Evolutionary conservation across 306 rosid species (phyloP).

Genomic region (Vachellia collinsii): DNA sequence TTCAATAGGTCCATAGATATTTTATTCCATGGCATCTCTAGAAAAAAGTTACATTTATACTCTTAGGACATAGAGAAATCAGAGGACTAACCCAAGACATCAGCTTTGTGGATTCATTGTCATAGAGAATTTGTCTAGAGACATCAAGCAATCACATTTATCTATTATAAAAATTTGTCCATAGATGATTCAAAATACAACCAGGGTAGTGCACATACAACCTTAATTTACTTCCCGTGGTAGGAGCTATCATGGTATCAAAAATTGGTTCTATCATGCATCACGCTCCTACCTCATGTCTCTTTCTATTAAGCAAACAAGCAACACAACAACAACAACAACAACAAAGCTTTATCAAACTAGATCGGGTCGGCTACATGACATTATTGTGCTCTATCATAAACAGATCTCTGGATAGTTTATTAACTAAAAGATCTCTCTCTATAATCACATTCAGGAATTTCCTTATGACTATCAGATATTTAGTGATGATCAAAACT

Average conservation of each 20-base stretch:
- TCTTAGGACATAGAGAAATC: not conserved
- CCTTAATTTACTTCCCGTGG: not conserved
- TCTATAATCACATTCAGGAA: not conserved
- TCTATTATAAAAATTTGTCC: not conserved
- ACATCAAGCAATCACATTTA: not conserved
- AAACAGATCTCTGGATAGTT: too few species aligned
- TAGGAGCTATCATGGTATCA: not conserved
- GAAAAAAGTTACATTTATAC: not conserved
- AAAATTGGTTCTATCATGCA: constrained; percentile 6
- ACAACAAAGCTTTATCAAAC: too few species aligned
- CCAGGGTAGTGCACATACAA: not conserved
- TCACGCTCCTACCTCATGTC: not conserved
- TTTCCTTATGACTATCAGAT: not conserved
- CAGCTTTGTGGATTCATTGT: not conserved
- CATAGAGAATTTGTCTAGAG: not conserved
- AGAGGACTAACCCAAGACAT: not conserved
- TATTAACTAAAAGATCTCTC: too few species aligned
- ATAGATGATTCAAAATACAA: not conserved
- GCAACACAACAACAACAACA: too few species aligned
- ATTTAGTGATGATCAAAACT: not conserved
- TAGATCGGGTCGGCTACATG: too few species aligned
- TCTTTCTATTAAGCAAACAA: not conserved
- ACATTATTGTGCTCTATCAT: too few species aligned
- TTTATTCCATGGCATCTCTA: not conserved
- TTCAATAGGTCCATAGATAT: not conserved